A percentile compares a stretch with the other conserved stretches of the same genome.
These are phyloP conservation scores for Coelastrella sp. DNA, from an alignment of 139 green algal species.

Conservation along the genomic window DNA sequence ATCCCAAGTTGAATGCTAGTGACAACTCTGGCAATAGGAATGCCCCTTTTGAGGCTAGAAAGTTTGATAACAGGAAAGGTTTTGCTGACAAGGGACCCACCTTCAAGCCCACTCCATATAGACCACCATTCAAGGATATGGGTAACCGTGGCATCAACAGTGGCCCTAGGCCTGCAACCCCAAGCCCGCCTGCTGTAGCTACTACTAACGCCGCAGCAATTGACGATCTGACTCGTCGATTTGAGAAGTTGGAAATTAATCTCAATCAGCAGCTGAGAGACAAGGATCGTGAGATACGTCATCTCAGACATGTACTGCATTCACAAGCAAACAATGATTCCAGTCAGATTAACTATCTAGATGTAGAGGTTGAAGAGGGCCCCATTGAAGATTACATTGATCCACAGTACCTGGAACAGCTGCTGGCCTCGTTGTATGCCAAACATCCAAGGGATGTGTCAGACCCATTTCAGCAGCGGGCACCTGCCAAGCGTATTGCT, in stretches of 20 bases:
- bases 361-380: neutral
- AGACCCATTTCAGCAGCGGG: neutral
- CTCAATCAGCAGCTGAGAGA: neutral
- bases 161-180: too few species aligned
- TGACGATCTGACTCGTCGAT: too few species aligned
- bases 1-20: too few species aligned
- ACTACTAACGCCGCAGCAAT: too few species aligned
- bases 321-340: neutral
- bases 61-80: too few species aligned
- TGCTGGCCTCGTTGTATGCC: neutral
- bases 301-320: neutral
- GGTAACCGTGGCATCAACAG: too few species aligned
- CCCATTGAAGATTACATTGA: neutral
- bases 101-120: too few species aligned
- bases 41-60: too few species aligned
- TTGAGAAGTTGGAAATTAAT: constrained; percentile 6
- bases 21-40: too few species aligned
- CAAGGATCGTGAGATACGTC: neutral
- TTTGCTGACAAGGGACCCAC: too few species aligned
- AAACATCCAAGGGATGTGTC: neutral
- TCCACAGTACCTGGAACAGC: neutral
- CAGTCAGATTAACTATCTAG: neutral
- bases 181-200: too few species aligned
- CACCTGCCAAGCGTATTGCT: neutral
- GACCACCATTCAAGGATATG: too few species aligned